phyloP scores from a whole-genome alignment of 495 filamentous ascomycete genomes.

The Letharia lupina region DNA sequence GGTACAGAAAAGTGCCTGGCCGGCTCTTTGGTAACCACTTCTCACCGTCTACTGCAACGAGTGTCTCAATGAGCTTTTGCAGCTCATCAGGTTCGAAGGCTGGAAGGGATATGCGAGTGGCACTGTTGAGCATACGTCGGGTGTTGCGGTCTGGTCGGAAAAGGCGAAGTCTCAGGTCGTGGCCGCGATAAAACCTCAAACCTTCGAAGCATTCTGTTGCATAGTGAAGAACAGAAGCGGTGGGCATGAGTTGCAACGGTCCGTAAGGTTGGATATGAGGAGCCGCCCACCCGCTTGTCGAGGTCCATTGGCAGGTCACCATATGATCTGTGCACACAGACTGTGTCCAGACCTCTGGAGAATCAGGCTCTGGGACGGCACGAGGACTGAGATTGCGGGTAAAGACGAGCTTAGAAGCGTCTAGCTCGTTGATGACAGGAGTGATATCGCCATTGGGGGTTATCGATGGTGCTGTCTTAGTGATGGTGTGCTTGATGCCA shows the following conservation, averaged over 20 bases:
- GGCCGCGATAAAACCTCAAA: constrained; percentile 77
- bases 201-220: constrained; percentile 91
- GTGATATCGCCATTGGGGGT: constrained; percentile 3
- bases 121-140: constrained; percentile 60
- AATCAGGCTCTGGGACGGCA: constrained; percentile 55
- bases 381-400: constrained; percentile 58
- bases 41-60: constrained; percentile 45
- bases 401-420: constrained; percentile 65
- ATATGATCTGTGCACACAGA: constrained; percentile 40
- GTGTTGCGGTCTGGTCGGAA: constrained; percentile 79
- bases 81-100: constrained; percentile 63
- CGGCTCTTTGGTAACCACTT: constrained; percentile 72
- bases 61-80: constrained; percentile 62
- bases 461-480: constrained; percentile 22
- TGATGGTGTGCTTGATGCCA: constrained; percentile 33
- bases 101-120: constrained; percentile 68
- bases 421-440: constrained; percentile 40
- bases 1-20: constrained; percentile 64
- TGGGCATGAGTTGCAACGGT: constrained; percentile 73
- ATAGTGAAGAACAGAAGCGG: constrained; percentile 80
- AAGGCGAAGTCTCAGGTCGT: constrained; percentile 70
- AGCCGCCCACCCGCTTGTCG: constrained; percentile 58
- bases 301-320: constrained; percentile 69
- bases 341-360: constrained; percentile 40
- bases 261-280: constrained; percentile 75